A percentile compares a stretch with the other conserved stretches of the same genome.
phyloP scores from a whole-genome alignment of 192 early-diverging fungal species.

The Backusella mclennaniae region DNA sequence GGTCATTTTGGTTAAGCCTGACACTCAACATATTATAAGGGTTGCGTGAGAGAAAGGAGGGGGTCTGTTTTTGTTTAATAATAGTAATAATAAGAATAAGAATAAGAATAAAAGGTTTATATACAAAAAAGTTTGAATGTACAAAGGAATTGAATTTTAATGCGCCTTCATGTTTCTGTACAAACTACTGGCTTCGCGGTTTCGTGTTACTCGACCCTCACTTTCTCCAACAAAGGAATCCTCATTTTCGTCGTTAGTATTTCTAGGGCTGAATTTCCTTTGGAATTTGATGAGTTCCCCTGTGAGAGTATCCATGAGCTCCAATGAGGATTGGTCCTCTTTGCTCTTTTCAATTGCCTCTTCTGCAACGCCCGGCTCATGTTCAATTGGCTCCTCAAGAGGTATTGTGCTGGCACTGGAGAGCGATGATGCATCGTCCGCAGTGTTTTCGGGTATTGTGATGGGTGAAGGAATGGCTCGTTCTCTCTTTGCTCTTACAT shows the following conservation, averaged over 20 bases:
- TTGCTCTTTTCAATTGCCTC: conserved; percentile 5
- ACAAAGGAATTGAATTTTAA: background rate
- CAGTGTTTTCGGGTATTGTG: background rate
- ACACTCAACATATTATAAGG: no score
- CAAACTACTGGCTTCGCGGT: conserved; percentile 8
- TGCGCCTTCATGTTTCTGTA: conserved; percentile 11
- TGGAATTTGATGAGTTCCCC: conserved; percentile 54
- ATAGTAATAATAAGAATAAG: background rate
- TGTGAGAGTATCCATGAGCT: conserved; percentile 54
- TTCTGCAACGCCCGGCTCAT: conserved; percentile 2
- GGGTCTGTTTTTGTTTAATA: background rate
- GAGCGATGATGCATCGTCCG: conserved; percentile 18
- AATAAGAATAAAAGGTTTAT: conserved; percentile 18
- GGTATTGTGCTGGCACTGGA: conserved; percentile 36
- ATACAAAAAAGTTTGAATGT: background rate
- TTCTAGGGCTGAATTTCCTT: conserved; percentile 35
- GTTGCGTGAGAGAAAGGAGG: no score
- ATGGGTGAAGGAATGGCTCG: background rate
- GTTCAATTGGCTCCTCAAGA: conserved; percentile 15
- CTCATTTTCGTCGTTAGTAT: background rate
- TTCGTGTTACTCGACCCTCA: conserved; percentile 14
- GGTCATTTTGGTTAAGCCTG: no score
- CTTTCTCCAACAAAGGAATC: background rate
- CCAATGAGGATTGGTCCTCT: conserved; percentile 31
- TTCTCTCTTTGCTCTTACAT: background rate